Conservation (phyloP, 2,329 filamentous ascomycete species). For the Delphinella strobiligena region DNA sequence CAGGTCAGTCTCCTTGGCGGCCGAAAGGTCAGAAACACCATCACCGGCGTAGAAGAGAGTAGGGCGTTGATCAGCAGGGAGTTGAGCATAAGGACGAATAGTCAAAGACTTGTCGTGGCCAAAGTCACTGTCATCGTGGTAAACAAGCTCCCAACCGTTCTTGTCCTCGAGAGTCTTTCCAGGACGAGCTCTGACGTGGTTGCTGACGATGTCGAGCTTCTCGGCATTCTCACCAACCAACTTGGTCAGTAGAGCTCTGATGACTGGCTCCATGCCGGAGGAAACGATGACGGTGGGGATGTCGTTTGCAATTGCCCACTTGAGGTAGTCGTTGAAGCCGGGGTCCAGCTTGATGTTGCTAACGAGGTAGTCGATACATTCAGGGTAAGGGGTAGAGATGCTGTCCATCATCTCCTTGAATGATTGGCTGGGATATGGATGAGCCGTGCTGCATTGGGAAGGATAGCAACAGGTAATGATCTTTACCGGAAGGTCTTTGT, state of each 20-base stretch:
- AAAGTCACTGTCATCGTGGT: constrained; percentile 77
- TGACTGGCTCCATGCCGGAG: constrained; percentile 86
- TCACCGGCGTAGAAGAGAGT: constrained; percentile 91
- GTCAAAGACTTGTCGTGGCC: constrained; percentile 96
- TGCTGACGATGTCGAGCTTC: constrained; percentile 83
- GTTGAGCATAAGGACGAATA: constrained; percentile 71
- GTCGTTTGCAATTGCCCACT: constrained; percentile 69
- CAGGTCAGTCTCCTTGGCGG: constrained; percentile 82
- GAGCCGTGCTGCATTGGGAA: constrained; percentile 5
- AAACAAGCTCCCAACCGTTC: constrained; percentile 78
- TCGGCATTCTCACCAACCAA: constrained; percentile 67
- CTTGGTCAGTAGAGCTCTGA: constrained; percentile 67
- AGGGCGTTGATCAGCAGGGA: constrained; percentile 58
- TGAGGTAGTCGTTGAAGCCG: constrained; percentile 75
- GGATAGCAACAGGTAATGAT: too few relatives aligned
- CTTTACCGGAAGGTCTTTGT: constrained; percentile 56
- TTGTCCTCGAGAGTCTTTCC: constrained; percentile 67
- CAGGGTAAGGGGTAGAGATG: constrained; percentile 63
- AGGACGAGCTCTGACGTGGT: constrained; percentile 56
- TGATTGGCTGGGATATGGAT: constrained; percentile 43
- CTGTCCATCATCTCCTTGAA: constrained; percentile 91
- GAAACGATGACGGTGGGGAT: constrained; percentile 87
- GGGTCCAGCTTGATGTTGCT: constrained; percentile 83
- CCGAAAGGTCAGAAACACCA: constrained; percentile 83
- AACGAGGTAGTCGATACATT: constrained; percentile 69